phyloP scores from a whole-genome alignment of 176 grass and related monocot genomes.

The Panicum miliaceum region DNA sequence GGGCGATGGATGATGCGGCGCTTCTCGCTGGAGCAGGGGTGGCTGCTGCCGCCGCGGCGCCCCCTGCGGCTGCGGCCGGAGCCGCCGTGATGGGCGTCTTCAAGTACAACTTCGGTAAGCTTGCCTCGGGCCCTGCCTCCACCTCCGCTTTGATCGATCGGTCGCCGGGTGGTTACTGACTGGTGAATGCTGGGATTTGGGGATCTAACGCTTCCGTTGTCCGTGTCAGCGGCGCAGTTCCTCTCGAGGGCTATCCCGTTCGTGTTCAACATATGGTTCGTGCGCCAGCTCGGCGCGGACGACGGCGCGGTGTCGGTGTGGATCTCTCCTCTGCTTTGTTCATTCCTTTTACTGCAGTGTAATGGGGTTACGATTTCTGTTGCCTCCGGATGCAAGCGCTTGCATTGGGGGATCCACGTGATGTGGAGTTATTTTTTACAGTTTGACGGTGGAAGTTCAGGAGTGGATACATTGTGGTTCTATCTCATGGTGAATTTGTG shows the following conservation, averaged over 20 bases:
- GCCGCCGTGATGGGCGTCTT: conserved; percentile 69
- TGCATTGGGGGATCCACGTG: not conserved
- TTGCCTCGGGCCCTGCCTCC: not conserved
- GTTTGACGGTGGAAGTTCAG: not conserved
- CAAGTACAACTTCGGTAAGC: conserved; percentile 87
- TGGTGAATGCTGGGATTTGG: not conserved
- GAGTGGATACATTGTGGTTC: not conserved
- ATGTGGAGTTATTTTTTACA: conserved; percentile 1
- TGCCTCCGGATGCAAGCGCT: not conserved
- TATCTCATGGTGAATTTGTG: not conserved
- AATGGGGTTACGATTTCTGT: not conserved
- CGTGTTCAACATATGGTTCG: conserved; percentile 91
- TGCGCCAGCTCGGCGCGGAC: conserved; percentile 77
- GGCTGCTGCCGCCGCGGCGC: not conserved
- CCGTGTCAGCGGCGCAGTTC: conserved; percentile 76
- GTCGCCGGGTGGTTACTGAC: not conserved
- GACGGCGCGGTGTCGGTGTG: conserved; percentile 82
- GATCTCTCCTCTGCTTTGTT: conserved; percentile 13
- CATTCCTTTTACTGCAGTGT: not conserved
- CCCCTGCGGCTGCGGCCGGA: conserved; percentile 12
- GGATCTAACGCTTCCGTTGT: conserved; percentile 20
- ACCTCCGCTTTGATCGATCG: not conserved
- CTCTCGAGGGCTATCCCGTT: conserved; percentile 86
- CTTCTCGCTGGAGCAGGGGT: conserved; percentile 27
- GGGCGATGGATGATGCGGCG: not conserved